A percentile compares a stretch with the other conserved stretches of the same genome.
Conservation (phyloP, 164 flowering plant genomes). For the Vitis vinifera region ASM3070453v1 NC_081818.1:24350001-24350500, state of each 20-base stretch:
- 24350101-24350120: slow-evolving; percentile 83
- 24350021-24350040: not conserved
- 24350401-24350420: slow-evolving; percentile 98
- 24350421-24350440: slow-evolving; percentile 98
- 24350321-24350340: too few relatives aligned
- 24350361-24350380: slow-evolving; percentile 11
- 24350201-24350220: slow-evolving; percentile 97
- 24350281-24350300: slow-evolving; percentile 61
- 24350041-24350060: not conserved
- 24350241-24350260: slow-evolving; percentile 93
- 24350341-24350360: not conserved
- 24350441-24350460: slow-evolving; percentile 81
- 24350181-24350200: slow-evolving; percentile 93
- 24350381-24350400: slow-evolving; percentile 94
- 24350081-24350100: not conserved
- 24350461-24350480: not conserved
- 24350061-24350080: not conserved
- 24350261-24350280: slow-evolving; percentile 96
- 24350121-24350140: slow-evolving; percentile 90
- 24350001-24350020: not conserved
- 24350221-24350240: slow-evolving; percentile 91
- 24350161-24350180: slow-evolving; percentile 99
- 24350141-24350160: slow-evolving; percentile 90
- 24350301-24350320: not conserved
- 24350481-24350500: not conserved